A percentile compares a stretch with the other conserved stretches of the same genome.
phyloP scores from a whole-genome alignment of 2,329 filamentous ascomycete genomes.

The Eurotiales sp. region DNA sequence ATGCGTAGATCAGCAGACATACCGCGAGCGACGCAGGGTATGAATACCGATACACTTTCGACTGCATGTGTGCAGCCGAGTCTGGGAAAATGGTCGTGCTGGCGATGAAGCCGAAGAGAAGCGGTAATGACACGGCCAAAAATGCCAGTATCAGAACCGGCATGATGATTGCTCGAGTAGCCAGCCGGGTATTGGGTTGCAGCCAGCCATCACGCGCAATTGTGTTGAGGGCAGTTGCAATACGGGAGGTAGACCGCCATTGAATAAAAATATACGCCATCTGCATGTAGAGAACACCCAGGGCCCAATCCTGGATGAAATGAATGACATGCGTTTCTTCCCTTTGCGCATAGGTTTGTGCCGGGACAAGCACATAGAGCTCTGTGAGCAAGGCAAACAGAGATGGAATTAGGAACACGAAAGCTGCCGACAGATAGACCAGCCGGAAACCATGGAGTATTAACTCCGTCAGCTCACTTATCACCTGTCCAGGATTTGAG shows the following conservation, averaged over 20 bases:
- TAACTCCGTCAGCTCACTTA: slow-evolving; percentile 18
- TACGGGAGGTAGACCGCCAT: slow-evolving; percentile 64
- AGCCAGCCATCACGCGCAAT: slow-evolving; percentile 73
- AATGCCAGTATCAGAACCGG: slow-evolving; percentile 63
- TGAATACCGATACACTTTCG: slow-evolving; percentile 60
- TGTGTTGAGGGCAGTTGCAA: slow-evolving; percentile 69
- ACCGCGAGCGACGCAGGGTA: slow-evolving; percentile 65
- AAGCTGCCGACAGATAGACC: slow-evolving; percentile 69
- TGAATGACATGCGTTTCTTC: slow-evolving; percentile 55
- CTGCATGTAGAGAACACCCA: slow-evolving; percentile 87
- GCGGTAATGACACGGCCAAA: slow-evolving; percentile 62
- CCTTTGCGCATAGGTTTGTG: slow-evolving; percentile 68
- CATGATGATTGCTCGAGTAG: slow-evolving; percentile 83
- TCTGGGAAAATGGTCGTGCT: slow-evolving; percentile 42
- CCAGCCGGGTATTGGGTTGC: slow-evolving; percentile 70
- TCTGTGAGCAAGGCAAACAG: slow-evolving; percentile 77
- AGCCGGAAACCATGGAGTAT: slow-evolving; percentile 48
- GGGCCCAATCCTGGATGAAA: slow-evolving; percentile 88
- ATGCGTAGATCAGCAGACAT: slow-evolving; percentile 48
- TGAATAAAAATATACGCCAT: slow-evolving; percentile 68
- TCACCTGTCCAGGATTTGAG: slow-evolving; percentile 28
- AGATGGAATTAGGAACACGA: slow-evolving; percentile 76
- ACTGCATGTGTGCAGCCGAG: slow-evolving; percentile 28
- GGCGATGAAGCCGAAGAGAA: slow-evolving; percentile 53
- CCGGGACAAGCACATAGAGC: slow-evolving; percentile 80